Percentiles rank a stretch among this genome's conserved stretches.
Conservation (phyloP, 2,329 filamentous ascomycete genomes). For the Calonectria hongkongensis region DNA sequence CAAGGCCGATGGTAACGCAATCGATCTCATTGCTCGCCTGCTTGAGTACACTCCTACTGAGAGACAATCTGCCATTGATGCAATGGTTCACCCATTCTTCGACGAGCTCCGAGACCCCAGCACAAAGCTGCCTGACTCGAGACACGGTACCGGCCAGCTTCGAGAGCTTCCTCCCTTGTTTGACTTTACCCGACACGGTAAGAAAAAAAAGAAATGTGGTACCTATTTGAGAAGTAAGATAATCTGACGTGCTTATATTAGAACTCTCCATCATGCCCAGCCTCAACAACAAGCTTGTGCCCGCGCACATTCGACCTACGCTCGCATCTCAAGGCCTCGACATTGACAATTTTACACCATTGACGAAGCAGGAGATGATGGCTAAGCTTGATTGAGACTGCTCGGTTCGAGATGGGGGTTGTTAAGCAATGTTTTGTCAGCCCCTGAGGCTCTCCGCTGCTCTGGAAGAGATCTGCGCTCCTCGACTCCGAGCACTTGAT, state of each 20-base stretch:
- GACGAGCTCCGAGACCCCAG: slow-evolving; percentile 95
- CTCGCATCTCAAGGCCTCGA: slow-evolving; percentile 88
- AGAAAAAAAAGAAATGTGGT: slow-evolving; percentile 57
- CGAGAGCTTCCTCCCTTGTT: slow-evolving; percentile 92
- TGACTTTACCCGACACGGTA: slow-evolving; percentile 96
- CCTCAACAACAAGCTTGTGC: slow-evolving; percentile 92
- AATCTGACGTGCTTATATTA: slow-evolving; percentile 61
- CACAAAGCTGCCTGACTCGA: slow-evolving; percentile 94
- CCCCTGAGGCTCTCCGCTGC: slow-evolving; percentile 56
- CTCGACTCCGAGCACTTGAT: slow-evolving; percentile 56
- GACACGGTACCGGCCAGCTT: slow-evolving; percentile 86
- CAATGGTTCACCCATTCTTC: slow-evolving; percentile 99
- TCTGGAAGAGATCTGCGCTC: slow-evolving; percentile 55
- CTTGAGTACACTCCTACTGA: slow-evolving; percentile 98
- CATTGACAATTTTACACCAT: slow-evolving; percentile 93
- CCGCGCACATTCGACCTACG: slow-evolving; percentile 84
- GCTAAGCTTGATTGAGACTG: slow-evolving; percentile 91
- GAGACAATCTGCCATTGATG: slow-evolving; percentile 92
- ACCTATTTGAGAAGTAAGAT: slow-evolving; percentile 8
- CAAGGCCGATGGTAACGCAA: slow-evolving; percentile 93
- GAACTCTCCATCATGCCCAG: slow-evolving; percentile 96
- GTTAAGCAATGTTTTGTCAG: slow-evolving; percentile 57
- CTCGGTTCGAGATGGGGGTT: slow-evolving; percentile 55
- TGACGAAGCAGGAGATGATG: slow-evolving; percentile 97
- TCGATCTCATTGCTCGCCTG: slow-evolving; percentile 94